A percentile compares a stretch with the other conserved stretches of the same genome.
Evolutionary conservation across 2,329 filamentous ascomycete genomes (phyloP).

Genomic region (Pseudocercospora fuligena): DNA sequence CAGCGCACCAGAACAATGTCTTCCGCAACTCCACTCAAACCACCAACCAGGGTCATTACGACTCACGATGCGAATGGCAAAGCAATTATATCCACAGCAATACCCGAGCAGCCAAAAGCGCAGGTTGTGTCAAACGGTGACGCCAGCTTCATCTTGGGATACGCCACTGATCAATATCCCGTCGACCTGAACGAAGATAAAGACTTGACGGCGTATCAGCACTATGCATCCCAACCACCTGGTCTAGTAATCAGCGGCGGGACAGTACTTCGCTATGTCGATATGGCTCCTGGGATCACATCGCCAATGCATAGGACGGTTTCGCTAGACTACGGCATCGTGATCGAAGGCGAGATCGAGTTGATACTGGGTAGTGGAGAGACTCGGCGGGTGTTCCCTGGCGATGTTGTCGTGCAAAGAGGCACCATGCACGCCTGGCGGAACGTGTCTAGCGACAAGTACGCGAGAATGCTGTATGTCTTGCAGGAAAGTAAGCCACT

Average conservation of each 20-base stretch:
- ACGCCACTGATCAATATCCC: constrained; percentile 55
- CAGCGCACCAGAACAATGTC: constrained; percentile 14
- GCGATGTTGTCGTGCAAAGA: constrained; percentile 41
- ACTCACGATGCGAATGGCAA: constrained; percentile 38
- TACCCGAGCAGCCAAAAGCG: constrained; percentile 31
- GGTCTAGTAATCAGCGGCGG: constrained; percentile 55
- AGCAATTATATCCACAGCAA: constrained; percentile 33
- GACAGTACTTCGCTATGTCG: constrained; percentile 47
- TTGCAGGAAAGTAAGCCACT: constrained; percentile 37
- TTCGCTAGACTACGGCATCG: constrained; percentile 42
- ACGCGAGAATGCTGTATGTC: constrained; percentile 43
- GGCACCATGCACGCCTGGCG: constrained; percentile 43
- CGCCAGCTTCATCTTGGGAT: constrained; percentile 55
- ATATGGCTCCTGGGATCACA: constrained; percentile 32
- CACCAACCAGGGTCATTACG: constrained; percentile 35
- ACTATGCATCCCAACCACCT: constrained; percentile 50
- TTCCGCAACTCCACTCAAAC: constrained; percentile 11
- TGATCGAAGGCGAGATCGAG: constrained; percentile 41
- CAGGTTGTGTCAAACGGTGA: constrained; percentile 43
- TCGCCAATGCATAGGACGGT: constrained; percentile 42
- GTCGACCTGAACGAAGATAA: constrained; percentile 51
- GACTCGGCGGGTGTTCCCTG: constrained; percentile 35
- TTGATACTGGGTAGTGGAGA: constrained; percentile 41
- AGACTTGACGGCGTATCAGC: constrained; percentile 54
- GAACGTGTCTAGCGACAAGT: constrained; percentile 38